Conservation (phyloP, 2,329 filamentous ascomycete species). For the Paecilomyces formosus region DNA sequence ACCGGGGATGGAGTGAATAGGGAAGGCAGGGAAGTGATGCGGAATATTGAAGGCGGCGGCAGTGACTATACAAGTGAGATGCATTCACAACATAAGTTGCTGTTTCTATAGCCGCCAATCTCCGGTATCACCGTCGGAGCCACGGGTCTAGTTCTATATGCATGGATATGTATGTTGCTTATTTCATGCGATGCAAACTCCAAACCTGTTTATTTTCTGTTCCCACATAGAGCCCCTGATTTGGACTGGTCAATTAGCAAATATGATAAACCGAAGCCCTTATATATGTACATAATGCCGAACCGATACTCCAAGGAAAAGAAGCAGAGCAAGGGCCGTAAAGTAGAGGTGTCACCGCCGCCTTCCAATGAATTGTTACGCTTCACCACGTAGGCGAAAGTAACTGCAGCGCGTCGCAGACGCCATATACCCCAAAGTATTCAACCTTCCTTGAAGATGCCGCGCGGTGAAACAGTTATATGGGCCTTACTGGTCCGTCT, state of each 20-base stretch:
- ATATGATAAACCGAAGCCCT: not conserved
- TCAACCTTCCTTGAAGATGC: conserved; percentile 2
- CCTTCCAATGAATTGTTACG: not conserved
- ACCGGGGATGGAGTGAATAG: too few relatives aligned
- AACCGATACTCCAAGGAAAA: not conserved
- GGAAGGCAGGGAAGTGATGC: too few relatives aligned
- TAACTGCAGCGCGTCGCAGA: not conserved
- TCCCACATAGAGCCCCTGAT: not conserved
- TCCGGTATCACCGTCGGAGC: too few relatives aligned
- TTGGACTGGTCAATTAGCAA: not conserved
- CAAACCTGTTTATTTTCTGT: not conserved
- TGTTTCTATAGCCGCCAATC: too few relatives aligned
- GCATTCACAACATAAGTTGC: too few relatives aligned
- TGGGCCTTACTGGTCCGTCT: conserved; percentile 10
- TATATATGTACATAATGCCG: not conserved
- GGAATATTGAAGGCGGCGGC: too few relatives aligned
- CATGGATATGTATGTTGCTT: not conserved
- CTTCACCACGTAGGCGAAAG: not conserved
- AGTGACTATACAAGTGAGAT: too few relatives aligned
- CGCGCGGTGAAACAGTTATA: conserved; percentile 1
- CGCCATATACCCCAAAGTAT: not conserved
- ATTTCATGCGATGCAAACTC: not conserved
- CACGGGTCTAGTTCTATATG: too few relatives aligned
- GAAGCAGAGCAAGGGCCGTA: not conserved
- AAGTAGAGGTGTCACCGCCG: not conserved